Percentiles rank a stretch among this genome's conserved stretches.
These are phyloP conservation scores for Skeletonema potamos DNA, from an alignment of 108 stramenopile species.

Conservation along the genomic window DNA sequence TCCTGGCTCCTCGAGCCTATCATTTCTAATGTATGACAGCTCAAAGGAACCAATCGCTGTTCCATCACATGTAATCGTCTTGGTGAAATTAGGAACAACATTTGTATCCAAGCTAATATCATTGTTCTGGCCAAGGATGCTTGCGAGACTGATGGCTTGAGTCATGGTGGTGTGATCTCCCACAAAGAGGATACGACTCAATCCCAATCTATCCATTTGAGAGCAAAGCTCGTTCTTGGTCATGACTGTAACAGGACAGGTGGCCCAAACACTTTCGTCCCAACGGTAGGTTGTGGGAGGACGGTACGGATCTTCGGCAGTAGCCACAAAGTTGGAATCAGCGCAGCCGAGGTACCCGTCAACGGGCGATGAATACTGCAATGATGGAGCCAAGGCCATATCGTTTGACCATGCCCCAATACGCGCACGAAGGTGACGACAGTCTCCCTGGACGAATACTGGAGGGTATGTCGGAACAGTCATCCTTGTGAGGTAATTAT, in stretches of 20 bases:
- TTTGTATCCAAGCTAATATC: conserved; percentile 32
- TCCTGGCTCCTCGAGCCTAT: conserved; percentile 34
- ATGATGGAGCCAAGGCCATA: conserved; percentile 14
- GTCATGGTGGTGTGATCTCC: conserved; percentile 46
- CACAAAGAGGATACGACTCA: conserved; percentile 34
- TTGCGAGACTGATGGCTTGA: conserved; percentile 37
- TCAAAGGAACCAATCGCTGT: conserved; percentile 17
- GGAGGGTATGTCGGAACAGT: conserved; percentile 19
- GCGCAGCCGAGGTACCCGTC: conserved; percentile 45
- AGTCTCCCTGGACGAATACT: conserved; percentile 18
- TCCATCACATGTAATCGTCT: conserved; percentile 25
- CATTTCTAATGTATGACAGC: conserved; percentile 38
- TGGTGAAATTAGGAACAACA: conserved; percentile 46
- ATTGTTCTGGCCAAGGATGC: conserved; percentile 28
- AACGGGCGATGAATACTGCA: conserved; percentile 28
- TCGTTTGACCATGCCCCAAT: conserved; percentile 24
- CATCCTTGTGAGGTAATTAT: conserved; percentile 15
- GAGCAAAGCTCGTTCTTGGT: conserved; percentile 19
- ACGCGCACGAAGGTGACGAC: conserved; percentile 35
- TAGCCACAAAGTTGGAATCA: conserved; percentile 26
- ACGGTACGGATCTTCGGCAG: conserved; percentile 33
- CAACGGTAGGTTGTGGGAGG: conserved; percentile 32
- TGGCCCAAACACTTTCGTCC: conserved; percentile 35
- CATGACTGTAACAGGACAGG: conserved; percentile 27
- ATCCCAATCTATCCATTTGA: conserved; percentile 26